Base-by-base conservation (phyloP, 148 eudicot genomes). In the Nepenthes mirabilis region DNA sequence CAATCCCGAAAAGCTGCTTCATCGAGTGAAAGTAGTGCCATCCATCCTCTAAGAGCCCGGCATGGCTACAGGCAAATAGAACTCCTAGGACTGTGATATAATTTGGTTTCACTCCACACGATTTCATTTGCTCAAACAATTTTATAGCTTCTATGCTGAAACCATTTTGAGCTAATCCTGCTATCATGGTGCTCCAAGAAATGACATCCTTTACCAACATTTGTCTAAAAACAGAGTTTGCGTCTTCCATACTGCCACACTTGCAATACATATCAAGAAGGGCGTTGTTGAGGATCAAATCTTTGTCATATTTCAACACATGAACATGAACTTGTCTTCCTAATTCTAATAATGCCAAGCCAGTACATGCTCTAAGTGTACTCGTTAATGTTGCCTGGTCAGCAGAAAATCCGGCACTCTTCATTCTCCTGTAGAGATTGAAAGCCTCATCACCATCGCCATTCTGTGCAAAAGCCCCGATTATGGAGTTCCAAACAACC, bases 401-500 rank as follows among this genome's bases (percentile, higher is more conserved):
- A 62, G 74, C 76, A 5, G 14, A 58, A 56, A 79, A 75, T 13
- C 79, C 82, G 37, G 62, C 69, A 55, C 69, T 65, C 51, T 79
- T 79, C 82, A 79, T 79, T 51, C 61, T 65, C 72, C 55, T 75
- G 48, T 75, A 79, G 3, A 79, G 60, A 33, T 60, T 56, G 47
- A 79, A 70, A 34, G 82, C 79, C 67, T 72, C 70, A 58, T 75
- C 69, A 8, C 76, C 74, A 50, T 72, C 70, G 59, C 74, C 62
- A 48, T 79, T 79, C 76, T 79, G 82, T 5, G 79, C 82, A 75
- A 75, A 75, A n/a, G 79, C 77, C 3, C 76, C 79, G 33, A 79
- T 79, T 11, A 79, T 71, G n/a, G 82, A 75, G 59, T 72, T 79
- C 82, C 82, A 79, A 71, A 79, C 82, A 52, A 79, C 74, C 69